Evolutionary conservation across 2,329 filamentous ascomycete species (phyloP).

Genomic region (Colletotrichum paranaense): DNA sequence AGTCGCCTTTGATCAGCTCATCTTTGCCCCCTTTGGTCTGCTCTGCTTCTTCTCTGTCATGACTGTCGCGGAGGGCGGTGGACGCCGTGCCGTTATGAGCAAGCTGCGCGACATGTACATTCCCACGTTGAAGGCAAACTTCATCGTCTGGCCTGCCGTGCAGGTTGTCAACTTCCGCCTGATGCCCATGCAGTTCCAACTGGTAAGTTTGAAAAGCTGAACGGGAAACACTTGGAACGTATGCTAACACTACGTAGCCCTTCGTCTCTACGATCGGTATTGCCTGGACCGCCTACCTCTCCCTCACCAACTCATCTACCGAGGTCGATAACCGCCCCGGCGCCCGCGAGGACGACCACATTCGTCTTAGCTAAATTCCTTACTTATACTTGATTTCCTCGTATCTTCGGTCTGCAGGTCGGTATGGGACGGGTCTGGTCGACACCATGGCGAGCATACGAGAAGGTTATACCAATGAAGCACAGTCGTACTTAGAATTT

Average conservation of each 20-base stretch:
- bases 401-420: not conserved
- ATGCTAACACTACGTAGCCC: slow-evolving; percentile 66
- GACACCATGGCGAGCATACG: slow-evolving; percentile 1
- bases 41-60: slow-evolving; percentile 94
- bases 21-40: slow-evolving; percentile 92
- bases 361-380: slow-evolving; percentile 46
- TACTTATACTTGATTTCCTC: not conserved
- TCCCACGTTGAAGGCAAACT: slow-evolving; percentile 95
- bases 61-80: slow-evolving; percentile 94
- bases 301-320: slow-evolving; percentile 87
- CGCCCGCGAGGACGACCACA: slow-evolving; percentile 43
- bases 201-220: slow-evolving; percentile 71
- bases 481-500: not conserved
- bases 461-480: not conserved
- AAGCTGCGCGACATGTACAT: slow-evolving; percentile 96
- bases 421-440: slow-evolving; percentile 5
- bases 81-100: slow-evolving; percentile 78
- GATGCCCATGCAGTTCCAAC: slow-evolving; percentile 95
- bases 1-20: slow-evolving; percentile 90
- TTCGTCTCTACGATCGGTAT: slow-evolving; percentile 97
- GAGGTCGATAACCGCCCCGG: slow-evolving; percentile 59
- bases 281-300: slow-evolving; percentile 97
- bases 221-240: not conserved
- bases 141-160: slow-evolving; percentile 92
- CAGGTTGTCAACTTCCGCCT: slow-evolving; percentile 97